A percentile compares a stretch with the other conserved stretches of the same genome.
phyloP scores from a whole-genome alignment of 2,329 filamentous ascomycete genomes.

The Phialophora chinensis region DNA sequence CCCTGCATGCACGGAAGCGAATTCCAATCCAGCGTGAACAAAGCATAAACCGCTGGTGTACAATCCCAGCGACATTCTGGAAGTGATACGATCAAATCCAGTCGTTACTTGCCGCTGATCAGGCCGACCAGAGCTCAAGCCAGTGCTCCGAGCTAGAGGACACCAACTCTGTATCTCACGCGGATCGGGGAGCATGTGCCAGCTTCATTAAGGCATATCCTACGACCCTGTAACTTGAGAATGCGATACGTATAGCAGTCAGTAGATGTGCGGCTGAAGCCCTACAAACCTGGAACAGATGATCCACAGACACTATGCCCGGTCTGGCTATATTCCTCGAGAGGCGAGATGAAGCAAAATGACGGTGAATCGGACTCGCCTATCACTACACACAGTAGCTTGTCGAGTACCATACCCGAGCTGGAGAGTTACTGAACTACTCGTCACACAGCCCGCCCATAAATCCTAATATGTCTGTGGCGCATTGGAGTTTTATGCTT shows the following conservation, averaged over 20 bases:
- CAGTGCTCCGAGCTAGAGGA: not conserved
- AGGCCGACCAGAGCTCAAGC: not conserved
- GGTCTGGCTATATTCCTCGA: conserved; percentile 17
- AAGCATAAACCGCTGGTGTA: not conserved
- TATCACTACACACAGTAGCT: not conserved
- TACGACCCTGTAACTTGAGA: not conserved
- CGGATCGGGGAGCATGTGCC: not conserved
- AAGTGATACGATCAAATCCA: not conserved
- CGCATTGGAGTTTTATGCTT: not conserved
- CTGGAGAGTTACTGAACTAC: too few species aligned
- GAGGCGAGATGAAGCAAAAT: conserved; percentile 7
- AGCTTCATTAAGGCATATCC: not conserved
- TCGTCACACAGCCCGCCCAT: too few species aligned
- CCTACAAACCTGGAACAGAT: not conserved
- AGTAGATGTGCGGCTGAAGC: not conserved
- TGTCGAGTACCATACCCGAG: too few species aligned
- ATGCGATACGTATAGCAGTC: not conserved
- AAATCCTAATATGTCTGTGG: not conserved
- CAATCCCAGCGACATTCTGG: not conserved
- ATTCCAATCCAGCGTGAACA: not conserved
- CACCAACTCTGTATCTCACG: not conserved
- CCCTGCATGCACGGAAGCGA: not conserved
- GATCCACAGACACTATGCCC: conserved; percentile 14
- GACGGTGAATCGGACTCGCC: not conserved
- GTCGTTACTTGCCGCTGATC: not conserved